Base-by-base conservation (phyloP, 352 stramenopile species). In the Phytophthora cryptogea region DNA sequence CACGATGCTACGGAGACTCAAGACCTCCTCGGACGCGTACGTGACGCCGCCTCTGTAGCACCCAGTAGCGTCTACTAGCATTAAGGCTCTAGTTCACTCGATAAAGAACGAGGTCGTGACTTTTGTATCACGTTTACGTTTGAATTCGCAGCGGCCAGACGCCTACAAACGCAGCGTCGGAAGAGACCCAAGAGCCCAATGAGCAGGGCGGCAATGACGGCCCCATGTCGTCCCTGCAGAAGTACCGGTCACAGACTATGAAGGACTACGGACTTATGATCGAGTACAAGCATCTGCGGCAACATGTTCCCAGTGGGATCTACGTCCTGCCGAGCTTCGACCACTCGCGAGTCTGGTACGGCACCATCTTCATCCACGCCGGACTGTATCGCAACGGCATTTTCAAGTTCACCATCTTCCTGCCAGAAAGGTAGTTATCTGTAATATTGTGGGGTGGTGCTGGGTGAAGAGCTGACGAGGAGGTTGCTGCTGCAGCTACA, bases 201-300 rank as follows among this genome's bases (percentile, higher is more conserved):
- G 62, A 69, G 8, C 66, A 70, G 41, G 41, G 23, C 45, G 57
- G 42, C 10, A 54, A 17, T 30, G 64, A 67, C 17, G 71, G 84
- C 35, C 80, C 86, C 48, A 90, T 94, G 80, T 86, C 86, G 49
- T 92, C 83, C 27, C 71, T 94, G 40, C 86, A 94, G 60, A 83
- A 82, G 41, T 94, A 94, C 51, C 79, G 86, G 9, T 90, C 83
- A 31, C 83, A 94, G 63, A 94, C 86, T 8, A 94, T 94, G 83
- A 92, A 92, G 51, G 94, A 98, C 64, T 98, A 98, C 65, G 96
- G 96, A 5, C 87, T 99, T 6, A 97, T 96, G 63, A 98, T 98
- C 69, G 96, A 99, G 81, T 99, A 98, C 80, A 98, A 98, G 64
- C 94, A 98, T 57, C 63, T 99, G 31, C 94, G 97, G 50, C 85